Percentiles rank a stretch among this genome's conserved stretches.
Conservation (phyloP, 148 eudicot genomes). For the Vaccinium darrowii region DNA sequence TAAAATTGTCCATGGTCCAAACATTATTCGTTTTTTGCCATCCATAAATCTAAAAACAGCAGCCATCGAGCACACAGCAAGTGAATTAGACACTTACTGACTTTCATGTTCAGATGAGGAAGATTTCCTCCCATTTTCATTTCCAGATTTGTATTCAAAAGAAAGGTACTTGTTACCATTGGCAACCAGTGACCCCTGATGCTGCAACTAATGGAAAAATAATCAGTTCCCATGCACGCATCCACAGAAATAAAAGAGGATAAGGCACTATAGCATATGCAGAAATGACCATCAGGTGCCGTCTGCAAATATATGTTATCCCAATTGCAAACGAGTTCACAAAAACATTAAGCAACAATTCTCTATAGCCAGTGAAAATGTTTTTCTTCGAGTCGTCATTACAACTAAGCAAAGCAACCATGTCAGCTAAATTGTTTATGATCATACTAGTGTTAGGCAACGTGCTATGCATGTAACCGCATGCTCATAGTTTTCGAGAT, state of each 20-base stretch:
- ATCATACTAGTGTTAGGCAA: neutral
- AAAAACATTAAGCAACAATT: neutral
- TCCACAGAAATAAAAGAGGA: slow-evolving; percentile 10
- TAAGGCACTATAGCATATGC: slow-evolving; percentile 6
- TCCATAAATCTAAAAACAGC: neutral
- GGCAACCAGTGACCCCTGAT: slow-evolving; percentile 79
- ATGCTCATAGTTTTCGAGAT: too few relatives aligned
- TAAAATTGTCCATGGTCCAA: neutral
- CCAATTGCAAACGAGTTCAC: neutral
- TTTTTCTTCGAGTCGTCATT: neutral
- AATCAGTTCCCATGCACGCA: slow-evolving; percentile 12
- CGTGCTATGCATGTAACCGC: too few relatives aligned
- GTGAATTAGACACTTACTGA: slow-evolving; percentile 73
- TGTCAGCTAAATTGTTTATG: neutral
- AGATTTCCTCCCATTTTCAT: slow-evolving; percentile 70
- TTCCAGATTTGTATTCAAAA: slow-evolving; percentile 85
- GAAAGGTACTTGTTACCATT: slow-evolving; percentile 82
- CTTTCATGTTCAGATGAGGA: slow-evolving; percentile 98
- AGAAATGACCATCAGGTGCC: slow-evolving; percentile 6
- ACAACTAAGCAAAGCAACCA: neutral
- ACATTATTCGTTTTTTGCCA: neutral
- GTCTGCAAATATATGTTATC: neutral
- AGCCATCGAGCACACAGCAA: neutral
- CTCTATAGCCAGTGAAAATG: neutral
- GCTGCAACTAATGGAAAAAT: slow-evolving; percentile 46